phyloP scores from a whole-genome alignment of 2,329 filamentous ascomycete genomes.

The Curvularia hawaiiensis region DNA sequence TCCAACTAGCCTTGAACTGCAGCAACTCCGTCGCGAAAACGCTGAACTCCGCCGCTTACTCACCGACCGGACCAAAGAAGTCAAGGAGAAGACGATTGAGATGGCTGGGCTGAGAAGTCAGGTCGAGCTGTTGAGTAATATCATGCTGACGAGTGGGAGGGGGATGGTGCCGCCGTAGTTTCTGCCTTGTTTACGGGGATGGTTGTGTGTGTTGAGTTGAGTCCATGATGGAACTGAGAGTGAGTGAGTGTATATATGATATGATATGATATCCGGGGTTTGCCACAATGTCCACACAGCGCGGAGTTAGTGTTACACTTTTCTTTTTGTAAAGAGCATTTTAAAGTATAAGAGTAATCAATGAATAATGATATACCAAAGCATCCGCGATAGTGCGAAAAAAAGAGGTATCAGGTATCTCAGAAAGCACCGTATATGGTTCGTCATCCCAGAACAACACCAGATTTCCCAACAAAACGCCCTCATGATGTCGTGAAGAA shows the following conservation, averaged over 20 bases:
- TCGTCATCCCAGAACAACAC: constrained; percentile 1
- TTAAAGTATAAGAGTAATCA: background rate
- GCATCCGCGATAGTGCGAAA: background rate
- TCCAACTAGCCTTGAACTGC: constrained; percentile 14
- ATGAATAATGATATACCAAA: background rate
- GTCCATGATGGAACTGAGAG: no score
- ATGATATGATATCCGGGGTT: no score
- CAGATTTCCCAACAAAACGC: background rate
- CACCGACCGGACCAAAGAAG: constrained; percentile 28
- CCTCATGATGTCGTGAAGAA: constrained; percentile 7
- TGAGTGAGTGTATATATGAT: no score
- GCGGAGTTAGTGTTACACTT: no score
- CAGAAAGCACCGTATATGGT: background rate
- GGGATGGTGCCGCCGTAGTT: constrained; percentile 6
- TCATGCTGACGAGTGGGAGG: constrained; percentile 25
- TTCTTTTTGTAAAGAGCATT: background rate
- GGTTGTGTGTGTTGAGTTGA: background rate
- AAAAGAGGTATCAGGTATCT: constrained; percentile 5
- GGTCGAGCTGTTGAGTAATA: constrained; percentile 34
- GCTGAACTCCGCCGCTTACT: constrained; percentile 27
- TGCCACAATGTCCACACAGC: background rate
- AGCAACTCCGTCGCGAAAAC: constrained; percentile 31
- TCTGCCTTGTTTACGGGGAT: background rate
- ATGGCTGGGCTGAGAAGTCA: constrained; percentile 35
- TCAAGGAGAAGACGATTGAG: constrained; percentile 34